Conservation (phyloP, 345 rosid genomes). For the Bruguiera sexangula region DNA sequence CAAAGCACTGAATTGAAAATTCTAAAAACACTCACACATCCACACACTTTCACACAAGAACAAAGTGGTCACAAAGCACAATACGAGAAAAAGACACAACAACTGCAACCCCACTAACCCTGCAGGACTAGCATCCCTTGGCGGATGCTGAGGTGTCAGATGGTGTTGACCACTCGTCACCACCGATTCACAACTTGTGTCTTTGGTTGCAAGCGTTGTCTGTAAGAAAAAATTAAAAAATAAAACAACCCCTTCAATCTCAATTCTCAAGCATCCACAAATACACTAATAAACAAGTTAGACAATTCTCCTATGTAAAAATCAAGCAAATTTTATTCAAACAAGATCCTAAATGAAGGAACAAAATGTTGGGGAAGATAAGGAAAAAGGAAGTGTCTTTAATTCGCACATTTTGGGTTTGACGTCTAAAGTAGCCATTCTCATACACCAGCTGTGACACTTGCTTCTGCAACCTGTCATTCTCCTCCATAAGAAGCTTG, state of each 20-base stretch:
- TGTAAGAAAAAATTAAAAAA: constrained; percentile 32
- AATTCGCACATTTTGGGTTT: constrained; percentile 68
- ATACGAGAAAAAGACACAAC: constrained; percentile 43
- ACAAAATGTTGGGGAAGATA: background rate
- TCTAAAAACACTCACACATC: constrained; percentile 2
- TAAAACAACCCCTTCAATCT: background rate
- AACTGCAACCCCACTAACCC: constrained; percentile 68
- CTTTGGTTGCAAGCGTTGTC: constrained; percentile 91
- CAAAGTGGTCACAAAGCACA: constrained; percentile 26
- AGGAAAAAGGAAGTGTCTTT: background rate
- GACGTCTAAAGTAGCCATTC: constrained; percentile 95
- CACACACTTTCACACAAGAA: constrained; percentile 7
- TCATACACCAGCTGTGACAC: constrained; percentile 96
- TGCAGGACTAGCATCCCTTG: constrained; percentile 99
- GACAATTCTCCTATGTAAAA: too few relatives aligned
- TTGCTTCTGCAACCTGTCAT: constrained; percentile 98
- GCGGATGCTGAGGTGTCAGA: constrained; percentile 91
- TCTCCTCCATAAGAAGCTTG: constrained; percentile 99
- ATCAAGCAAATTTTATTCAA: background rate
- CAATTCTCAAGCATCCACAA: constrained; percentile 15
- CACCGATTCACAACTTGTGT: constrained; percentile 97
- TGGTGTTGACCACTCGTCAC: constrained; percentile 98
- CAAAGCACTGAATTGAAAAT: constrained; percentile 24
- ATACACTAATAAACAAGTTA: background rate
- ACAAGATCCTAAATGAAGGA: background rate